Base-by-base conservation (phyloP, 2,329 filamentous ascomycete species). In the Sclerotinia minor region DNA sequence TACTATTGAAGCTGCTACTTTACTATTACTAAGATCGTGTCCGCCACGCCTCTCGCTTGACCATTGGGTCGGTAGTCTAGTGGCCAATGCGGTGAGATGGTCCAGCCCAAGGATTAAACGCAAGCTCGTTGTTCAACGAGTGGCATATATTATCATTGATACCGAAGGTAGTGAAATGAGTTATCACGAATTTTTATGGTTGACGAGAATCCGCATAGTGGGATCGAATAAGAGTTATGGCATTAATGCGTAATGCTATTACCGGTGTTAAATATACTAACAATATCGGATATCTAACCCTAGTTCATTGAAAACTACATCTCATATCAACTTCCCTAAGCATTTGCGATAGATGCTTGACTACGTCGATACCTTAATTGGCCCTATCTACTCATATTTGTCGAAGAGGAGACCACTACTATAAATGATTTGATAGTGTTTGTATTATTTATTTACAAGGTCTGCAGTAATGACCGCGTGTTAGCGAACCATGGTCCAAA, bases 21-120 rank as follows among this genome's bases (percentile, higher is more conserved):
- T 71, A 77, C 76, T 0, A 68, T 76, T 5, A 67, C 69, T 11
- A 76, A 79, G 61, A 74, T 80, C 1, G 76, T 80, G 32, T 75
- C 77, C 0, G 70, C 72, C 15, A 52, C 71, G 2, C 45, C 58
- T 0, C 70, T 70, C 17, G n/a, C 47, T 64, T 13, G 69, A 70
- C 1, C 65, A 68, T 35, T 29, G 57, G 3, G 57, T 72, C 70
- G 44, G 55, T 54, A 29, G 50, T 57, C 3, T 73, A 3, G 71
- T 77, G 3, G 58, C 66, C 2, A 75, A 78, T 68, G 79, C 78
- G 69, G 45, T n/a, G 50, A n/a, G 35, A 26, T 44, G 41, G n/a
- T 5, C 19, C 8, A 44, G 41, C 38, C 24, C 24, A 21, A 21
- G n/a, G 38, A 29, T 7, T 19, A 26, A 8, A 49, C 8, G 19